phyloP scores from a whole-genome alignment of 2,329 filamentous ascomycete genomes.

The Xylariomycetidae sp. region DNA sequence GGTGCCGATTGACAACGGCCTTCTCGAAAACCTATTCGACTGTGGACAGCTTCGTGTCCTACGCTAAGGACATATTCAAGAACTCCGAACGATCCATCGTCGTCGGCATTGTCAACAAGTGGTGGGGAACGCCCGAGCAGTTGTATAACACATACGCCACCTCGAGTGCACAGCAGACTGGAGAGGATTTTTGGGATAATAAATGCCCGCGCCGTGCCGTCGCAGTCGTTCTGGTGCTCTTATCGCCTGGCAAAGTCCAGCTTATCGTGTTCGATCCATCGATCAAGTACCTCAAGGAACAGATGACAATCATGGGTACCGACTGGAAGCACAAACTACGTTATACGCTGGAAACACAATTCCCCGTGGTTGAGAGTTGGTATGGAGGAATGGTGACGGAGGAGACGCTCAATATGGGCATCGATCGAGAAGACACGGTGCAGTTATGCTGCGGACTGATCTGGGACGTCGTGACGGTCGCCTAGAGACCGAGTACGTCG shows the following conservation, averaged over 20 bases:
- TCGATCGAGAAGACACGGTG: background rate
- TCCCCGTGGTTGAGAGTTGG: background rate
- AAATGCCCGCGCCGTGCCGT: background rate
- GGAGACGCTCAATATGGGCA: background rate
- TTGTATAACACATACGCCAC: background rate
- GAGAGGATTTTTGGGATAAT: background rate
- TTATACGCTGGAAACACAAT: background rate
- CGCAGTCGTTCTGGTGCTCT: background rate
- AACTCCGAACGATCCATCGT: background rate
- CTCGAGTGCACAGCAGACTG: background rate
- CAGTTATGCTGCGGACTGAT: slow-evolving; percentile 1
- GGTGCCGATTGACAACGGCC: background rate
- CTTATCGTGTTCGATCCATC: slow-evolving; percentile 1
- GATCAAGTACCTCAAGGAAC: background rate
- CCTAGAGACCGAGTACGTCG: too few species aligned
- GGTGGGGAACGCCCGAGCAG: background rate
- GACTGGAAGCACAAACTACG: background rate
- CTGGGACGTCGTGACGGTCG: slow-evolving; percentile 1
- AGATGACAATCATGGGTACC: background rate
- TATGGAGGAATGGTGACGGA: background rate
- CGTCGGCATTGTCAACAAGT: background rate
- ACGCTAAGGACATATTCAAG: background rate
- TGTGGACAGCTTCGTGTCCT: background rate
- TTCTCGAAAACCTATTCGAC: background rate
- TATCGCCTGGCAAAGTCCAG: background rate